Evolutionary conservation across 2,329 filamentous ascomycete species (phyloP).

Genomic region (Cercospora beticola): DNA sequence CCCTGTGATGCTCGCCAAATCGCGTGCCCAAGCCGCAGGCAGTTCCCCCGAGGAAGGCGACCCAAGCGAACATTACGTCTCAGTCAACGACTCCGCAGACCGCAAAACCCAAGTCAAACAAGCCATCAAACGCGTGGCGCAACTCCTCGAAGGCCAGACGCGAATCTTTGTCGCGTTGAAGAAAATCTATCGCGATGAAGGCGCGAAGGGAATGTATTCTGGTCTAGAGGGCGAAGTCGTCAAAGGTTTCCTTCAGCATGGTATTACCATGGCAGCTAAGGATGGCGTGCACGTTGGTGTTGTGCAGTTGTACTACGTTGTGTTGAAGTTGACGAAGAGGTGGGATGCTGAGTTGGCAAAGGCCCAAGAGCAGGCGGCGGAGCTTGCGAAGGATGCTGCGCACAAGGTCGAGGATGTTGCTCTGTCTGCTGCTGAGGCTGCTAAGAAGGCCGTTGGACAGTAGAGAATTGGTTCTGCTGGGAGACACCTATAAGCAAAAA

Average conservation of each 20-base stretch:
- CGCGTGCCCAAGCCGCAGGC: constrained; percentile 66
- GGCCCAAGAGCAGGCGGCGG: constrained; percentile 31
- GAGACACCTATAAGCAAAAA: not conserved
- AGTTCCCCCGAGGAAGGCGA: constrained; percentile 31
- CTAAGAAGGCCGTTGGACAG: constrained; percentile 20
- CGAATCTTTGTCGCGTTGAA: constrained; percentile 34
- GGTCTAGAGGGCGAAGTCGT: constrained; percentile 74
- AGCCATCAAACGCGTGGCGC: constrained; percentile 19
- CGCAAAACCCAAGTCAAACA: constrained; percentile 19
- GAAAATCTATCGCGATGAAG: constrained; percentile 54
- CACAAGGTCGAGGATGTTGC: constrained; percentile 34
- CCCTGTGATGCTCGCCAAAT: constrained; percentile 82
- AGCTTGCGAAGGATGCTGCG: constrained; percentile 28
- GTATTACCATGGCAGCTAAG: constrained; percentile 84
- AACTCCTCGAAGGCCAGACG: constrained; percentile 34
- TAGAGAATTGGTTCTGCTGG: not conserved
- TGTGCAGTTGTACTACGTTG: constrained; percentile 68
- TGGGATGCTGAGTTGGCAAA: constrained; percentile 44
- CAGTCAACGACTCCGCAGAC: constrained; percentile 15
- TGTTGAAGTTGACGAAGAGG: constrained; percentile 51
- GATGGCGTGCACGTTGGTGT: constrained; percentile 71
- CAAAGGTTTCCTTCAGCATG: constrained; percentile 82
- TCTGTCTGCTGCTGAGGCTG: constrained; percentile 23
- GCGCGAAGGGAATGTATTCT: constrained; percentile 68
- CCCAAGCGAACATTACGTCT: constrained; percentile 16